A percentile compares a stretch with the other conserved stretches of the same genome.
Evolutionary conservation across 805 yeast species (phyloP).

Genomic region (Nakazawaea ernobii): DNA sequence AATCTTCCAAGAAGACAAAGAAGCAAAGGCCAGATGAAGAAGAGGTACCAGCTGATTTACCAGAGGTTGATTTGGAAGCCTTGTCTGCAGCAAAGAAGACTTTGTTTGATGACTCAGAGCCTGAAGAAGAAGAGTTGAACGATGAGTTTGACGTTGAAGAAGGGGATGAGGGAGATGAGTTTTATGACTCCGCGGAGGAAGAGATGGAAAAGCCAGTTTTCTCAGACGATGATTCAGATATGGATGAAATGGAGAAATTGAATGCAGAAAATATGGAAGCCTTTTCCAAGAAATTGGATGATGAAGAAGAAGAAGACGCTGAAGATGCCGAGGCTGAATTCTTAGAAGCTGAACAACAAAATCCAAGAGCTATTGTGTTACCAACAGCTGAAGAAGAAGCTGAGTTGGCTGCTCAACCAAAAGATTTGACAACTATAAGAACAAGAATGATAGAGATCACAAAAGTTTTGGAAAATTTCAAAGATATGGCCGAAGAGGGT

Average conservation of each 20-base stretch:
- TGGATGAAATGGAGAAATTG: constrained; percentile 61
- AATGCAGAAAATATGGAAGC: constrained; percentile 84
- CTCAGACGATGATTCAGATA: constrained; percentile 67
- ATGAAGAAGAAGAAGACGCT: constrained; percentile 51
- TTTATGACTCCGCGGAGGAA: constrained; percentile 62
- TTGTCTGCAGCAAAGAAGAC: constrained; percentile 65
- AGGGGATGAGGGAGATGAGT: constrained; percentile 34
- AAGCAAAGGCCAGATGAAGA: constrained; percentile 26
- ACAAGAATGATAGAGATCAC: constrained; percentile 95
- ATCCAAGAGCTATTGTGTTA: constrained; percentile 72
- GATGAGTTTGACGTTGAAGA: constrained; percentile 29
- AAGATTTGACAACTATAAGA: constrained; percentile 76
- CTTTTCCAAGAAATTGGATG: constrained; percentile 62
- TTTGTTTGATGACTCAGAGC: constrained; percentile 67
- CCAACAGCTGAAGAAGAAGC: constrained; percentile 67
- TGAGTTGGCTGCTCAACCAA: constrained; percentile 44
- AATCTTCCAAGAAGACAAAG: constrained; percentile 20
- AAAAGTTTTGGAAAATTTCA: constrained; percentile 88
- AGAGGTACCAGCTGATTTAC: constrained; percentile 42
- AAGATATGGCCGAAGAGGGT: constrained; percentile 76
- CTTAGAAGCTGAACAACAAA: constrained; percentile 48
- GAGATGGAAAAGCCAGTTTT: constrained; percentile 64
- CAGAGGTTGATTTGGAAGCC: constrained; percentile 65
- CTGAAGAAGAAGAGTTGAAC: constrained; percentile 33
- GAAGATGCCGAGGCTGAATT: constrained; percentile 58